Base-by-base conservation (phyloP, 2,329 filamentous ascomycete genomes). In the Exophiala xenobiotica region DNA sequence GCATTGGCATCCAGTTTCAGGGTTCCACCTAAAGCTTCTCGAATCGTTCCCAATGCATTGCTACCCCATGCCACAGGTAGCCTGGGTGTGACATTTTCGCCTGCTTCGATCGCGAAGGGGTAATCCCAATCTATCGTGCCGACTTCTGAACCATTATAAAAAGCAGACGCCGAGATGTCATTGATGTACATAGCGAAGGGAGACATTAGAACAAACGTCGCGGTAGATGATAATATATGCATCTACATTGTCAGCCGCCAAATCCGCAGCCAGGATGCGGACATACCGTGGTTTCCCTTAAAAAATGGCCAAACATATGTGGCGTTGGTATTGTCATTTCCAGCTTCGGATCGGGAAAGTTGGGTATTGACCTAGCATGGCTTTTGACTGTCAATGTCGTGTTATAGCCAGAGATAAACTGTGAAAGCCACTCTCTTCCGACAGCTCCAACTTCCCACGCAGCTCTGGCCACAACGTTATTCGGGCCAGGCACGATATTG, bases 371-470 rank as follows among this genome's bases (percentile, higher is more conserved):
- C 37, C 76, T 75, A 41, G 79, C 73, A 66, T 96, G 87, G 2
- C 86, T 79, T 65, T 82, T 81, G 7, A 96, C 69, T 0, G 84
- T 87, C 38, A 97, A 71, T 16, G 83, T 90, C 1, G 88, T 90
- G 70, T 97, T 96, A 67, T 80, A 85, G 6, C 90, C 90, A 3
- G 91, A 97, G 8, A 96, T 75, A 64, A 93, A 97, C 61, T 88
- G 83, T 2, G 90, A 95, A 7, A 97, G 70, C 16, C 96, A 73
- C 40, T 90, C 80, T 46, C 82, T 78, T 1, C 88, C 90, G 55
- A 85, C 77, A 3, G 67, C 77, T 3, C 75, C 69, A 0, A 91
- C 91, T 58, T 88, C 81, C 89, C 90, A 97, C 1, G 79, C 76
- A 1, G 85, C 86, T 12, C 93, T 79, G 1, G 78, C 62, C 2